Evolutionary conservation across 495 filamentous ascomycete genomes (phyloP), one percentile per base, ranked within the genome.

Genomic region (Talaromyces adpressus): DNA sequence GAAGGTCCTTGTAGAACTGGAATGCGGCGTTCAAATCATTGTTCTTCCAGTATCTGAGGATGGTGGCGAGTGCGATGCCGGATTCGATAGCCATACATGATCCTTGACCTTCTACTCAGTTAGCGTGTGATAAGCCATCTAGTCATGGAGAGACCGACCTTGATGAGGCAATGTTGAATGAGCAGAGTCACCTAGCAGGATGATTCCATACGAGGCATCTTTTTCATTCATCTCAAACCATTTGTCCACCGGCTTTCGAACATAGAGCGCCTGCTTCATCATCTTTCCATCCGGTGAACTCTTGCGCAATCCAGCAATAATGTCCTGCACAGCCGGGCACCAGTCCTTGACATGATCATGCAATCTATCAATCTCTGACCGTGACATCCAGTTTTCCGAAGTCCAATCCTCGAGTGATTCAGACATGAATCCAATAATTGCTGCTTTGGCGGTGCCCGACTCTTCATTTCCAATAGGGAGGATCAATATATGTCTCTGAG

Each of bases 341-440:
- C 70, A 73, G 25, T 73, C 70, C 12, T 63, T 66, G n/a, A 73
- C 71, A 59, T 72, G 70, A 49, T 72, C 67, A 7, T 72, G 69
- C 39, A 73, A 52, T 25, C 65, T 69, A 18, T 68, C 66, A 20
- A 73, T 73, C 58, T 73, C 70, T 3, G 71, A 72, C 23, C 71
- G 70, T 0, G 70, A 68, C 71, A 73, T 74, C 72, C 72, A 74
- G 34, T 66, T 71, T 63, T 74, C 72, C 8, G 72, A 72, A 39
- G 69, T 67, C 70, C 72, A 74, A 16, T 41, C 14, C 14, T 41
- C 36, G n/a, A 41, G 36, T 14, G 14, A 41, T 14, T 41, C 36
- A 14, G 36, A 41, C 36, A 41, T 41, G 36, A 41, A 41, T 4
- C 36, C 36, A 41, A 41, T 41, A 16, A 16, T 41, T 16, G 36